Percentiles rank a stretch among this genome's conserved stretches.
phyloP scores from a whole-genome alignment of 305 asterid species.

The Lippia alba region DNA sequence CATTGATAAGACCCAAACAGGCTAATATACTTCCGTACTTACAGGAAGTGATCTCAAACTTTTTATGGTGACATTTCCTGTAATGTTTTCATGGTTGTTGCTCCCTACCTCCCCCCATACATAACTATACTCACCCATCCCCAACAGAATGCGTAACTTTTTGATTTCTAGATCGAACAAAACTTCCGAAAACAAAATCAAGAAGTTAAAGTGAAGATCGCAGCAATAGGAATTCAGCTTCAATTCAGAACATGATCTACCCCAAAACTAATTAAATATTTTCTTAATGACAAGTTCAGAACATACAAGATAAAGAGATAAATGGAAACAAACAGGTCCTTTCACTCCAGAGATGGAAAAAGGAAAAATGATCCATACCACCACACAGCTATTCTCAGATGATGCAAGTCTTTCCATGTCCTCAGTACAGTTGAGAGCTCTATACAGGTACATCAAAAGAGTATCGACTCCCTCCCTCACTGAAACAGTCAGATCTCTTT shows the following conservation, averaged over 20 bases:
- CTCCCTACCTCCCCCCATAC: neutral
- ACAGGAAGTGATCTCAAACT: neutral
- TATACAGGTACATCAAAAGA: constrained; percentile 85
- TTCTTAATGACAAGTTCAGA: neutral
- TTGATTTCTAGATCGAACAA: constrained; percentile 14
- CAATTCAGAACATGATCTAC: neutral
- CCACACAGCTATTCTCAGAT: constrained; percentile 85
- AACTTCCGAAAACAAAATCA: neutral
- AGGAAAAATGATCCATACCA: constrained; percentile 62
- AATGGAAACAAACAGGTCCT: constrained; percentile 9
- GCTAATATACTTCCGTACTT: constrained; percentile 3
- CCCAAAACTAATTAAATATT: constrained; percentile 2
- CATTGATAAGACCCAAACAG: constrained; percentile 21
- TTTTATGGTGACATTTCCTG: neutral
- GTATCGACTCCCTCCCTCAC: constrained; percentile 97
- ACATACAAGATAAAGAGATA: constrained; percentile 6
- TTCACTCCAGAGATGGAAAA: constrained; percentile 19
- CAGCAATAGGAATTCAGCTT: neutral
- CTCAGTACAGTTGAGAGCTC: constrained; percentile 76
- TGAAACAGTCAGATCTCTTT: constrained; percentile 63
- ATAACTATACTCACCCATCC: neutral
- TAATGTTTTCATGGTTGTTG: neutral
- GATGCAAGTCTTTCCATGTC: constrained; percentile 96
- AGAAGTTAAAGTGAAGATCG: neutral
- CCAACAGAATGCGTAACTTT: neutral